Evolutionary conservation across 2,329 filamentous ascomycete species (phyloP), one percentile per base, ranked within the genome.

Genomic region (Periconia sp.): DNA sequence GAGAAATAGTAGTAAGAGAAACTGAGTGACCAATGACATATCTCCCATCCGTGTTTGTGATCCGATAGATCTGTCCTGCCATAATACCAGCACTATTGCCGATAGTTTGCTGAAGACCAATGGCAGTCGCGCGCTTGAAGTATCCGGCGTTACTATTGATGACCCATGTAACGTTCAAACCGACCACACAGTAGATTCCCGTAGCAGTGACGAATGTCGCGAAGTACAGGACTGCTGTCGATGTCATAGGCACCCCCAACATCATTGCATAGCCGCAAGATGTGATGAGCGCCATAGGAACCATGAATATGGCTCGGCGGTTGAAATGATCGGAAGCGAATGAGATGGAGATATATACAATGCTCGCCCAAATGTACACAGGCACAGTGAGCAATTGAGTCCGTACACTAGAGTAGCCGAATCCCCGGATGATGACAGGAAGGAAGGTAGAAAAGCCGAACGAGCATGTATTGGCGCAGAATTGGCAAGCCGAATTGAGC

Each of bases 71-170:
- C 24, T 57, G 49, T 5, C 49, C 78, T n/a, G 79, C 77, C 4
- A 82, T 66, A 29, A 83, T 78, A 7, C 78, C 79, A 5, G 79
- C 80, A 2, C 75, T 65, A 3, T 77, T 81, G 2, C 79, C 79
- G 2, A 82, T 46, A 2, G 46, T 42, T 2, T 48, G 51, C 12
- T 51, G 45, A 4, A 39, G 10, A 0, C 38, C 38, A 21, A 53
- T 48, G 32, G 41, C 43, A 2, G 38, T 55, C 3, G 43, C 39
- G 29, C 46, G 46, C 28, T 49, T 50, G 19, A 43, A 66, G 35
- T 56, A 50, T 13, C 46, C 41, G 2, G 50, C 48, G 59, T 50
- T 57, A 71, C 68, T 82, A 56, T 82, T 81, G 40, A 81, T 69
- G 0, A 74, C 76, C 79, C 79, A 82, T 4, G 73, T 75, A 25